phyloP scores from a whole-genome alignment of 2,329 filamentous ascomycete genomes.

The Parastagonospora avenae region DNA sequence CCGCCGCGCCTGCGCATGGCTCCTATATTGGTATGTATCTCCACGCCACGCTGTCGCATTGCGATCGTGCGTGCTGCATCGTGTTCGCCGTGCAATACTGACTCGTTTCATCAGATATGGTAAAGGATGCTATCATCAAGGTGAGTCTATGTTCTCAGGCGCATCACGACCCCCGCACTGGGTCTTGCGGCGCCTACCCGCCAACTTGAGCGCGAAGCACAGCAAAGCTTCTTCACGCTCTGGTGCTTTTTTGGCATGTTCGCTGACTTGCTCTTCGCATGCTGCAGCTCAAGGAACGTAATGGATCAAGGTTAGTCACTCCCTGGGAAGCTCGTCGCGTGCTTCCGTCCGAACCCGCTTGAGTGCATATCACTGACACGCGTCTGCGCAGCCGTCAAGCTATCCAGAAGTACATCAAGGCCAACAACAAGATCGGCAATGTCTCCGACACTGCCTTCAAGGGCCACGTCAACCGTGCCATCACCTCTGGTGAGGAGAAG shows the following conservation, averaged over 20 bases:
- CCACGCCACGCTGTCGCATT: conserved; percentile 55
- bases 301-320: conserved; percentile 68
- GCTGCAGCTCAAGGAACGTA: conserved; percentile 70
- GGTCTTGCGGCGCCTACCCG: conserved; percentile 42
- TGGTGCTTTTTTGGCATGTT: conserved; percentile 14
- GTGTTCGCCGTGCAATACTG: conserved; percentile 61
- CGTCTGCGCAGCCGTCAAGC: conserved; percentile 64
- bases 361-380: conserved; percentile 41
- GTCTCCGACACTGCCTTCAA: conserved; percentile 65
- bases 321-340: conserved; percentile 31
- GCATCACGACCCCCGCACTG: conserved; percentile 50
- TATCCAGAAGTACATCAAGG: conserved; percentile 75
- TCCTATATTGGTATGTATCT: conserved; percentile 67
- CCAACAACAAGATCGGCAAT: conserved; percentile 69
- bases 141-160: conserved; percentile 64
- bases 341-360: conserved; percentile 28
- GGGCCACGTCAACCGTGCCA: conserved; percentile 83
- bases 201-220: conserved; percentile 36
- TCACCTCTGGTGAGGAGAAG: conserved; percentile 82
- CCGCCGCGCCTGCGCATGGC: conserved; percentile 61
- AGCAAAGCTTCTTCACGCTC: conserved; percentile 20
- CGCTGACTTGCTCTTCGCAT: conserved; percentile 56
- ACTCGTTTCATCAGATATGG: conserved; percentile 66
- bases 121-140: conserved; percentile 72
- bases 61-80: conserved; percentile 42